Evolutionary conservation across 2,329 filamentous ascomycete species (phyloP).

Genomic region (Exserohilum turcica): DNA sequence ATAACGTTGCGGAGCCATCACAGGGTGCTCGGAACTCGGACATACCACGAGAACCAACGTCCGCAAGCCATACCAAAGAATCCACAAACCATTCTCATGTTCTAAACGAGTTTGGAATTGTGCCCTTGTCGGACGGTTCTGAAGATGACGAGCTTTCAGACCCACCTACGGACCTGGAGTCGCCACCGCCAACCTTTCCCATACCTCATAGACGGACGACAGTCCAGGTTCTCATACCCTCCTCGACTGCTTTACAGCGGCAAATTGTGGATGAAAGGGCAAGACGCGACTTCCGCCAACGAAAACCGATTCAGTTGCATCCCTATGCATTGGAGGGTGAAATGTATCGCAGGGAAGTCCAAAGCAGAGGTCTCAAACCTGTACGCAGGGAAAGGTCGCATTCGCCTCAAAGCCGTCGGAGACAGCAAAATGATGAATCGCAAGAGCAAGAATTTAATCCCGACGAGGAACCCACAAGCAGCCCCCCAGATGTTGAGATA

Average conservation of each 20-base stretch:
- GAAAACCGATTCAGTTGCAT: conserved; percentile 56
- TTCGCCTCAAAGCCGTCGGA: conserved; percentile 29
- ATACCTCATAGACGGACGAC: conserved; percentile 31
- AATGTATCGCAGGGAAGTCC: conserved; percentile 50
- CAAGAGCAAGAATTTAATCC: conserved; percentile 44
- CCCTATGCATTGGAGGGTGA: conserved; percentile 55
- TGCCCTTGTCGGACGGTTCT: conserved; percentile 31
- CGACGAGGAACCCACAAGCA: conserved; percentile 25
- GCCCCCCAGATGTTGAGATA: conserved; percentile 31
- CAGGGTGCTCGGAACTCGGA: conserved; percentile 2
- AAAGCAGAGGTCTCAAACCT: conserved; percentile 52
- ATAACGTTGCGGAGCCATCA: conserved; percentile 5
- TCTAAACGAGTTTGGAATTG: conserved; percentile 26
- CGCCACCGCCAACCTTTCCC: conserved; percentile 10
- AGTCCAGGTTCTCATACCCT: conserved; percentile 40
- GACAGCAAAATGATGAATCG: conserved; percentile 27
- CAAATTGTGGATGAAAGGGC: conserved; percentile 23
- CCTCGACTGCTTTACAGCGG: conserved; percentile 23
- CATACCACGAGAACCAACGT: not conserved
- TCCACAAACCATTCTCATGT: conserved; percentile 12
- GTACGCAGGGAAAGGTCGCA: conserved; percentile 43
- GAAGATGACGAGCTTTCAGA: conserved; percentile 35
- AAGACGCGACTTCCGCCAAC: conserved; percentile 48
- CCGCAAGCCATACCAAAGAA: not conserved
- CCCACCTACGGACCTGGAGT: conserved; percentile 29